phyloP scores from a whole-genome alignment of 2,329 filamentous ascomycete genomes.

The Microcyclosporella mali region DNA sequence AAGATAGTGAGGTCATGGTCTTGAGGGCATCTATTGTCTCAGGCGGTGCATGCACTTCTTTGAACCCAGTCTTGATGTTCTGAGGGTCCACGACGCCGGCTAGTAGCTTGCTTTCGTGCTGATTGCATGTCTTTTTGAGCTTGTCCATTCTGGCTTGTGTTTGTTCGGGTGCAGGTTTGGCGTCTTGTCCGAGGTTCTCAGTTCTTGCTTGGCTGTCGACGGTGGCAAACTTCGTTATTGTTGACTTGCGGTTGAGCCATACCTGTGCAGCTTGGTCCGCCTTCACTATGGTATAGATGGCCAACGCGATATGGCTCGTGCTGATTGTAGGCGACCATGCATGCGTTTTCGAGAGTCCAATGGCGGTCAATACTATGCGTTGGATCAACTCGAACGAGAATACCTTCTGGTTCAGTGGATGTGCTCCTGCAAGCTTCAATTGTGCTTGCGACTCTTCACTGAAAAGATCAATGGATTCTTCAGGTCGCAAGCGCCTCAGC shows the following conservation, averaged over 20 bases:
- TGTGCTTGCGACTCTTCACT: conserved; percentile 14
- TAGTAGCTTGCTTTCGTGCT: conserved; percentile 76
- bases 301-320: conserved; percentile 33
- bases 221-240: conserved; percentile 3
- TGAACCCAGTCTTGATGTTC: conserved; percentile 80
- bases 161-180: conserved; percentile 2
- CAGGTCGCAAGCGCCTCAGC: conserved; percentile 44
- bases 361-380: conserved; percentile 49
- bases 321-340: conserved; percentile 26
- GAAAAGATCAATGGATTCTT: conserved; percentile 17
- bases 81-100: conserved; percentile 74
- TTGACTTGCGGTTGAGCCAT: conserved; percentile 9
- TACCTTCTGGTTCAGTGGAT: conserved; percentile 46
- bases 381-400: conserved; percentile 55
- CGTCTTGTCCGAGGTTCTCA: neutral
- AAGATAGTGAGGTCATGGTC: conserved; percentile 78
- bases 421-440: conserved; percentile 25
- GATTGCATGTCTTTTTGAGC: conserved; percentile 55
- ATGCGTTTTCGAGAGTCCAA: conserved; percentile 43
- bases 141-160: conserved; percentile 35
- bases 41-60: conserved; percentile 72
- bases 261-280: conserved; percentile 16
- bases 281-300: conserved; percentile 17
- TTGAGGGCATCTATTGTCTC: conserved; percentile 84
- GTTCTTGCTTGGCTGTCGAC: neutral